Conservation (phyloP, 2,329 filamentous ascomycete genomes). For the Graphilbum fragrans region DNA sequence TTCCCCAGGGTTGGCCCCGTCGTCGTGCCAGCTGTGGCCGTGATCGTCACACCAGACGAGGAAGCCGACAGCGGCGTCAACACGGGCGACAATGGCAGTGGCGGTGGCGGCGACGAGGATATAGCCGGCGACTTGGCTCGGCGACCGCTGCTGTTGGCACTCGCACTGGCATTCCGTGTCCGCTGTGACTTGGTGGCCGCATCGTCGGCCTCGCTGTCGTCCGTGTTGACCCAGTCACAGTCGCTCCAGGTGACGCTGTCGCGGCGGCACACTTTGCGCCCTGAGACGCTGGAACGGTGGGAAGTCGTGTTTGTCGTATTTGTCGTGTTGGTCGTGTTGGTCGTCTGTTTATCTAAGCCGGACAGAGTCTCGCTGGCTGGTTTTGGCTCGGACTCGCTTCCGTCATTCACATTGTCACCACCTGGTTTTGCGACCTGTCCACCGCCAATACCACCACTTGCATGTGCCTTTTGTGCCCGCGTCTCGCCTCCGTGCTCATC, state of each 20-base stretch:
- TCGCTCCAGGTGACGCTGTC: conserved; percentile 58
- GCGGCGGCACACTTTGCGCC: not conserved
- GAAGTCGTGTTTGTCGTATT: too few species aligned
- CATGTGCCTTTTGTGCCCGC: conserved; percentile 21
- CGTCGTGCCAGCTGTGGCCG: conserved; percentile 3
- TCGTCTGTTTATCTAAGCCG: too few species aligned
- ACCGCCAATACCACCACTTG: too few species aligned
- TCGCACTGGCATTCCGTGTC: not conserved
- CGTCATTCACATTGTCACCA: too few species aligned
- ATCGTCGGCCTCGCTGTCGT: conserved; percentile 24
- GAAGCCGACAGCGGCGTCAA: not conserved
- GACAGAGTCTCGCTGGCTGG: too few species aligned
- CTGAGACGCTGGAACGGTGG: too few species aligned
- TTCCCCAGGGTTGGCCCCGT: conserved; percentile 4
- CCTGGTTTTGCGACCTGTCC: too few species aligned
- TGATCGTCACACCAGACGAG: conserved; percentile 1
- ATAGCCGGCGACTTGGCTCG: too few species aligned
- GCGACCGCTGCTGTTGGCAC: too few species aligned
- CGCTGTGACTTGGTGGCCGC: not conserved
- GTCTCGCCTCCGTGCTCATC: conserved; percentile 56
- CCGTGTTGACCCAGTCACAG: conserved; percentile 46
- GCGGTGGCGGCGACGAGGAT: too few species aligned
- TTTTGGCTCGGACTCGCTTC: too few species aligned
- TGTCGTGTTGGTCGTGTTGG: too few species aligned
- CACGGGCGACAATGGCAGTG: not conserved